Base-by-base conservation (phyloP, 164 flowering plant genomes). In the Umbellularia californica region DNA sequence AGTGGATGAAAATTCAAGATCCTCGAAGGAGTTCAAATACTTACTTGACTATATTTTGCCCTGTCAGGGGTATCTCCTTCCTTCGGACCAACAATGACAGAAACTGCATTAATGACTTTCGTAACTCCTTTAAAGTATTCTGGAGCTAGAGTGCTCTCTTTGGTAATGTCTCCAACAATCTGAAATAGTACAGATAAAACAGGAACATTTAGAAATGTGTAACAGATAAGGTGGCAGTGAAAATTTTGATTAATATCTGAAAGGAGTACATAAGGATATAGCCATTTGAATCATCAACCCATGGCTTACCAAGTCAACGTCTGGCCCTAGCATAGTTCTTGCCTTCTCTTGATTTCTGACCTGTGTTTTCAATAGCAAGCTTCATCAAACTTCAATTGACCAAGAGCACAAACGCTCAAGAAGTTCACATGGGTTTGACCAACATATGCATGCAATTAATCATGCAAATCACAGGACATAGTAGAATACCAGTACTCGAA, bases 41-140 rank as follows among this genome's bases (percentile, higher is more conserved):
- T 65, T 85, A 93, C 98, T 81, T 95, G 99, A 82, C 91, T 92
- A 84, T 95, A 95, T 77, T 95, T 95, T 75, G 84, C 91, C 80
- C 99, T 86, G 67, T 93, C 97, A 81, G 98, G 96, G 79, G 99
- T 93, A 83, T 95, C 98, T 24, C 98, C 99, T 85, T 95, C 99
- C 83, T 95, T 95, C 24, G 98, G 98, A 27, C 99, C 98, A 79
- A 93, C 92, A 80, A 95, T 95, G 72, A 93, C 98, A 76, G 98
- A 95, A 79, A 78, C 94, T 79, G 94, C 92, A 87, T 88, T 93
- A 19, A 95, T 89, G 30, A 95, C 93, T 81, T 86, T 92, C 77
- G 79, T 90, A 74, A 95, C 97, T 78, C 98, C 98, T 83, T 89
- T 90, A 77, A 95, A 95, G 79, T 88, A 77, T 78, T 90, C 92